Evolutionary conservation across 805 yeast genomes (phyloP).

Genomic region (Candida pseudofarinosa): DNA sequence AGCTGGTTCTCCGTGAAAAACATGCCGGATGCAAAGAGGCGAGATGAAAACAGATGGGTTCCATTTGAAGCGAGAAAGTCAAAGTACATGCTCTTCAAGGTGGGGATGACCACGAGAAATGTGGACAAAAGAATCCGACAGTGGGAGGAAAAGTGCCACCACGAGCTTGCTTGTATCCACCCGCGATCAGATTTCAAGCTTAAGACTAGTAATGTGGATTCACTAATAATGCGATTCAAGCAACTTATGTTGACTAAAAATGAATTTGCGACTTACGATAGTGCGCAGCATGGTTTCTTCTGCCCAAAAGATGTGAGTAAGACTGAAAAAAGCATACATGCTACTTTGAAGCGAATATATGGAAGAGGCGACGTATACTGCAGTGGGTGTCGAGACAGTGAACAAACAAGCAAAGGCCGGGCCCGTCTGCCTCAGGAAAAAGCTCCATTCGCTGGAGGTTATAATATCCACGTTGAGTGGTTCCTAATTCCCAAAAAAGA

Average conservation of each 20-base stretch:
- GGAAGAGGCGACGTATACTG: constrained; percentile 50
- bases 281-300: constrained; percentile 31
- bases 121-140: constrained; percentile 42
- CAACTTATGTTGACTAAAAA: background rate
- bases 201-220: constrained; percentile 1
- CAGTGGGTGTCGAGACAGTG: constrained; percentile 37
- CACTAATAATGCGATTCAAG: constrained; percentile 1
- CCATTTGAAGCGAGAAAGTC: constrained; percentile 34
- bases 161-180: constrained; percentile 35
- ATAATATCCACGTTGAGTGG: constrained; percentile 51
- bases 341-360: constrained; percentile 28
- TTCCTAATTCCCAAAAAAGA: constrained; percentile 47
- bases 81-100: constrained; percentile 41
- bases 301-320: constrained; percentile 22
- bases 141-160: constrained; percentile 52
- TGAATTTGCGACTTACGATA: constrained; percentile 15
- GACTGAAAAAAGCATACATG: constrained; percentile 44
- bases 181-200: constrained; percentile 20
- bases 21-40: constrained; percentile 16
- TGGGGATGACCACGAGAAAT: constrained; percentile 50
- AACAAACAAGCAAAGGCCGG: constrained; percentile 1
- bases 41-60: constrained; percentile 22
- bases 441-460: constrained; percentile 9
- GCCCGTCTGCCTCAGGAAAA: constrained; percentile 1
- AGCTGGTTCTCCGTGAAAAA: constrained; percentile 38